Percentiles rank a stretch among this genome's conserved stretches.
Conservation (phyloP, 192 early-diverging fungal genomes). For the Coemansia aciculifera region DNA sequence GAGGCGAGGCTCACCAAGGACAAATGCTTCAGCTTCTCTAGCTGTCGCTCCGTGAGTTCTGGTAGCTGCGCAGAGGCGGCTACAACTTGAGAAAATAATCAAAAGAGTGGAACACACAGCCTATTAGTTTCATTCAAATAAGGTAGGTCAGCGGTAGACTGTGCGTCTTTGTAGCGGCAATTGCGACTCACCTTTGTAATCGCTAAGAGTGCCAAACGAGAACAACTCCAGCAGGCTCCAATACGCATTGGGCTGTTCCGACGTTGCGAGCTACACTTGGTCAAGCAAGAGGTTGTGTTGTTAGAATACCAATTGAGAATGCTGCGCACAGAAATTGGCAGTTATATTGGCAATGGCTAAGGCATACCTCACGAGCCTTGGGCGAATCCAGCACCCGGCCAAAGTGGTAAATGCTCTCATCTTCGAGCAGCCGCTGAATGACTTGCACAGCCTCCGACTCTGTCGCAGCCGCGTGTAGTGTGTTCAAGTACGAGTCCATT, state of each 20-base stretch:
- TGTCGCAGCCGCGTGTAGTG: not conserved
- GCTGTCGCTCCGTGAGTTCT: constrained; percentile 21
- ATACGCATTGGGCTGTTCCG: constrained; percentile 25
- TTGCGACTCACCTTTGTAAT: constrained; percentile 32
- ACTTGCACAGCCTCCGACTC: constrained; percentile 2
- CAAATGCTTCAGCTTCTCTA: constrained; percentile 44
- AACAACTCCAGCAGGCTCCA: constrained; percentile 38
- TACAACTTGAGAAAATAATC: not conserved
- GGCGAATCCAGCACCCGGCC: constrained; percentile 38
- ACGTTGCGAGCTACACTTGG: constrained; percentile 26
- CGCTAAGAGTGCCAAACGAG: constrained; percentile 27
- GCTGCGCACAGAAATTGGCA: not conserved
- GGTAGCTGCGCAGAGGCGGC: constrained; percentile 21
- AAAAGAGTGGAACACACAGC: not conserved
- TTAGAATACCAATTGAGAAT: not conserved
- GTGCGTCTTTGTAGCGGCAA: not conserved
- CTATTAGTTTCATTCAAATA: not conserved
- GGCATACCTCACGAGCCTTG: constrained; percentile 27
- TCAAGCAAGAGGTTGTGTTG: not conserved
- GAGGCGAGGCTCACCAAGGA: constrained; percentile 42
- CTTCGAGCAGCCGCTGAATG: constrained; percentile 24
- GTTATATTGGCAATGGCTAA: not conserved
- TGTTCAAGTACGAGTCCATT: constrained; percentile 1
- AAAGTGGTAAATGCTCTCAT: constrained; percentile 40
- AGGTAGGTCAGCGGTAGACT: not conserved